Evolutionary conservation across 2,329 filamentous ascomycete genomes (phyloP), one percentile per base, ranked within the genome.

Genomic region (Ophiostoma himal-ulmi): DNA sequence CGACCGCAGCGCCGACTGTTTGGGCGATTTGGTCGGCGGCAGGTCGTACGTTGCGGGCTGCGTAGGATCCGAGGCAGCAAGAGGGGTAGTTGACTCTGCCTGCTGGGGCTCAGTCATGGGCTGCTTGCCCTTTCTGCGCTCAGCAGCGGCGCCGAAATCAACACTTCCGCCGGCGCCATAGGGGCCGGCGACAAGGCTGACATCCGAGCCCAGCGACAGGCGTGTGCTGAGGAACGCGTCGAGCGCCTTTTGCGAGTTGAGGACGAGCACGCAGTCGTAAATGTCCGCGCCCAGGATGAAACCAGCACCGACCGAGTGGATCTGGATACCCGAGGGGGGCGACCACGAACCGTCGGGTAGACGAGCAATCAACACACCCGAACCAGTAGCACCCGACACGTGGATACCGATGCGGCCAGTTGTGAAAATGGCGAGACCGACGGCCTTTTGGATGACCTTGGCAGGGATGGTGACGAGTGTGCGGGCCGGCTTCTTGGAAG

Each of bases 241-340:
- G 65, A 96, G 82, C 0, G 92, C 92, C 74, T 91, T 85, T 60
- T 86, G 84, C 5, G 86, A 91, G 80, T 96, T 96, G 79, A 96
- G 93, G 52, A 96, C 90, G 34, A 93, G 88, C 5, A 96, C 91
- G 75, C 91, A 94, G 78, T 96, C 93, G 80, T 95, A 96, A 37
- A 96, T 93, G 78, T 96, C 93, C 10, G 94, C 85, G 14, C 93
- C 93, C 0, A 91, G 86, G 71, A 94, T 84, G 77, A 96, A 92
- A 0, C 93, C 93, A 1, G 92, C 85, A 2, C 91, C 91, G 1
- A 92, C 86, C 0, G 91, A 92, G 76, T 94, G 91, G 37, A 95
- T 85, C 79, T 93, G 85, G 76, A 96, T 94, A 39, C 91, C 93
- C 0, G 88, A 91, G 0, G 91, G 90, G 1, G 90, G 88, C 57